These are phyloP conservation scores for Stellera chamaejasme DNA, from an alignment of 345 rosid species.

Conservation along the genomic window DNA sequence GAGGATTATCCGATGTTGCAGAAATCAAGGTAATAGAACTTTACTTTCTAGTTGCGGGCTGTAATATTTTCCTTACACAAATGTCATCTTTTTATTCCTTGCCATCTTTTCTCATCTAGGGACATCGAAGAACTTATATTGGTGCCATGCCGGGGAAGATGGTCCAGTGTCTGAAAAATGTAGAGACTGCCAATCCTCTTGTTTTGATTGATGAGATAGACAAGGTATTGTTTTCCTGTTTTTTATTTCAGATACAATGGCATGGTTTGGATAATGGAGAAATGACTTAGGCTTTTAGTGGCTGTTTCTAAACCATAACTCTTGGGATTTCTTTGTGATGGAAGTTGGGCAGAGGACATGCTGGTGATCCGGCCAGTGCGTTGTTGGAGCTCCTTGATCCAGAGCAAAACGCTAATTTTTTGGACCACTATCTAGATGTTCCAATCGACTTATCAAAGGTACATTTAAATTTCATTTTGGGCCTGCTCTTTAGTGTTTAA, in stretches of 20 bases:
- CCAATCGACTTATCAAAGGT: slow-evolving; percentile 96
- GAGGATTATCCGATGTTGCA: slow-evolving; percentile 96
- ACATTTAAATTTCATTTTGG: background rate
- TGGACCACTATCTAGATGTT: slow-evolving; percentile 98
- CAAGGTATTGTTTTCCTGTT: slow-evolving; percentile 45
- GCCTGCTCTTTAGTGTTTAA: too few species aligned
- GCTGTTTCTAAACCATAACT: background rate
- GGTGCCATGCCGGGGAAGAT: slow-evolving; percentile 99
- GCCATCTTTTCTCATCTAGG: slow-evolving; percentile 36
- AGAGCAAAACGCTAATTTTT: slow-evolving; percentile 97
- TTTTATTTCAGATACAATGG: slow-evolving; percentile 2
- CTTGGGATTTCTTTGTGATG: slow-evolving; percentile 4
- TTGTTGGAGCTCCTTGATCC: slow-evolving; percentile 98
- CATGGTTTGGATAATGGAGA: slow-evolving; percentile 3
- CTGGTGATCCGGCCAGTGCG: slow-evolving; percentile 99
- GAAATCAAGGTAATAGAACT: slow-evolving; percentile 79
- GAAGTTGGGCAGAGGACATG: slow-evolving; percentile 95
- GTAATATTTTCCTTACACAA: background rate
- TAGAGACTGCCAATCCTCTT: slow-evolving; percentile 98
- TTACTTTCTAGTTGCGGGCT: background rate
- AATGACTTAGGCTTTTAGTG: background rate
- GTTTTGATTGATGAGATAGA: slow-evolving; percentile 98
- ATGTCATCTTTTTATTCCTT: background rate
- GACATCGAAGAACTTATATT: slow-evolving; percentile 97
- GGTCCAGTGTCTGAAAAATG: slow-evolving; percentile 98